A percentile compares a stretch with the other conserved stretches of the same genome.
These are phyloP conservation scores for Yamadazyma jaroonii DNA, from an alignment of 1,139 yeast genomes.

Conservation along the genomic window DNA sequence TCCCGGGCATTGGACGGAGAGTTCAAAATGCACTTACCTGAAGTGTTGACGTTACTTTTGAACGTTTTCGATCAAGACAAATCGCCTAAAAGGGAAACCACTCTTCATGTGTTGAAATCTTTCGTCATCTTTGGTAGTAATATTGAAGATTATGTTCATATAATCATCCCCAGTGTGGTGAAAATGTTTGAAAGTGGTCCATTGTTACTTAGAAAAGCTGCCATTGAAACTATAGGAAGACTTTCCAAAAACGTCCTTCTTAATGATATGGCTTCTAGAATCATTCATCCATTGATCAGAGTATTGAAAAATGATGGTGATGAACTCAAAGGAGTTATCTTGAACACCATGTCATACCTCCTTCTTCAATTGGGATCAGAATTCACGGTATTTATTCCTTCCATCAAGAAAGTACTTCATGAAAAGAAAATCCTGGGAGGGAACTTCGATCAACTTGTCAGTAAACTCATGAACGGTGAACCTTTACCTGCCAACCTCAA, in stretches of 20 bases:
- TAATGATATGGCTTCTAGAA: slow-evolving; percentile 87
- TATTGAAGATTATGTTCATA: slow-evolving; percentile 84
- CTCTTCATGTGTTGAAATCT: slow-evolving; percentile 76
- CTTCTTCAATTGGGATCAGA: slow-evolving; percentile 81
- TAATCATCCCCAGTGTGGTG: slow-evolving; percentile 81
- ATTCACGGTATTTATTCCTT: slow-evolving; percentile 83
- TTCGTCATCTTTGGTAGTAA: slow-evolving; percentile 88
- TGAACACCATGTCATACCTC: slow-evolving; percentile 79
- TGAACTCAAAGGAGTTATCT: slow-evolving; percentile 61
- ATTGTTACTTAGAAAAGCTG: slow-evolving; percentile 61
- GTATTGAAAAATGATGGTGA: slow-evolving; percentile 58
- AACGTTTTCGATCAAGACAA: slow-evolving; percentile 79
- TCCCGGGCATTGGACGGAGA: slow-evolving; percentile 90
- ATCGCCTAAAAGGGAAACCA: slow-evolving; percentile 59
- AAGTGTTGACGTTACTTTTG: slow-evolving; percentile 70
- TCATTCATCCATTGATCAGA: slow-evolving; percentile 81
- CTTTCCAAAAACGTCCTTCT: slow-evolving; percentile 70
- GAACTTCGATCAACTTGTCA: slow-evolving; percentile 77
- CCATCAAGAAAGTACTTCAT: slow-evolving; percentile 68
- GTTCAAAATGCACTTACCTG: slow-evolving; percentile 79
- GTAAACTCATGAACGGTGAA: slow-evolving; percentile 79
- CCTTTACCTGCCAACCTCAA: slow-evolving; percentile 78
- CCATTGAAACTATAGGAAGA: slow-evolving; percentile 83
- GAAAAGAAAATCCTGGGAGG: slow-evolving; percentile 67
- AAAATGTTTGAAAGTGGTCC: slow-evolving; percentile 72